These are phyloP conservation scores for Purshia tridentata DNA, from an alignment of 306 rosid species.

Conservation along the genomic window DNA sequence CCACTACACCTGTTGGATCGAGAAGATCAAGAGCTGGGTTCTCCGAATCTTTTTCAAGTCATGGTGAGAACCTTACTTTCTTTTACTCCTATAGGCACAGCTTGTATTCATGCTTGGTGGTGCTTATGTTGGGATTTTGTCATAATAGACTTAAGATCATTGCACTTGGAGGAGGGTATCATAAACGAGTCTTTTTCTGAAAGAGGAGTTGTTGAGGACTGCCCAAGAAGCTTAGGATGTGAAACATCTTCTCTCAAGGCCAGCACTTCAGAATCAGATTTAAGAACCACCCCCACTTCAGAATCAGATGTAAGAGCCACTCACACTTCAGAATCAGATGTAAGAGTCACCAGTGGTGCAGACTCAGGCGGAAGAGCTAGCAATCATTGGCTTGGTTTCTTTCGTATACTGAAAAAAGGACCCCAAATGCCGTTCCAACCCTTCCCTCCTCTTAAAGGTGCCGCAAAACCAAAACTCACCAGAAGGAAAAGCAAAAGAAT, in stretches of 20 bases:
- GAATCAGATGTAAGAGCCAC: conserved; percentile 38
- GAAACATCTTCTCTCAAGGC: conserved; percentile 54
- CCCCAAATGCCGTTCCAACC: conserved; percentile 53
- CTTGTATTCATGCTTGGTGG: background rate
- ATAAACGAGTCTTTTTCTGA: conserved; percentile 33
- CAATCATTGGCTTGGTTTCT: conserved; percentile 61
- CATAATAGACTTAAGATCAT: conserved; percentile 42
- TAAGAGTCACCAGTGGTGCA: conserved; percentile 32
- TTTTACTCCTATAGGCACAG: background rate
- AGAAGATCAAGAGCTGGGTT: conserved; percentile 50
- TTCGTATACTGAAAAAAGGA: conserved; percentile 62
- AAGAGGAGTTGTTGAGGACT: conserved; percentile 28
- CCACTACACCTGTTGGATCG: conserved; percentile 16
- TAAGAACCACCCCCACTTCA: conserved; percentile 32
- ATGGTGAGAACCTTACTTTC: conserved; percentile 36
- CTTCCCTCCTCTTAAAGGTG: conserved; percentile 50
- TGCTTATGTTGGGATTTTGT: conserved; percentile 3
- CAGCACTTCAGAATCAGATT: conserved; percentile 68
- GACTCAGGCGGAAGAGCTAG: conserved; percentile 38
- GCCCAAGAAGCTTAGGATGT: conserved; percentile 41
- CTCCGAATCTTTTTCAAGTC: conserved; percentile 57
- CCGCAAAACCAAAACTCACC: conserved; percentile 69
- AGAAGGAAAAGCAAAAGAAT: conserved; percentile 69
- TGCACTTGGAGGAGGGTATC: conserved; percentile 43
- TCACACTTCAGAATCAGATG: conserved; percentile 58